Evolutionary conservation across 1,139 yeast genomes (phyloP), one percentile per base, ranked within the genome.

Genomic region (Suhomyces choctaworum): DNA sequence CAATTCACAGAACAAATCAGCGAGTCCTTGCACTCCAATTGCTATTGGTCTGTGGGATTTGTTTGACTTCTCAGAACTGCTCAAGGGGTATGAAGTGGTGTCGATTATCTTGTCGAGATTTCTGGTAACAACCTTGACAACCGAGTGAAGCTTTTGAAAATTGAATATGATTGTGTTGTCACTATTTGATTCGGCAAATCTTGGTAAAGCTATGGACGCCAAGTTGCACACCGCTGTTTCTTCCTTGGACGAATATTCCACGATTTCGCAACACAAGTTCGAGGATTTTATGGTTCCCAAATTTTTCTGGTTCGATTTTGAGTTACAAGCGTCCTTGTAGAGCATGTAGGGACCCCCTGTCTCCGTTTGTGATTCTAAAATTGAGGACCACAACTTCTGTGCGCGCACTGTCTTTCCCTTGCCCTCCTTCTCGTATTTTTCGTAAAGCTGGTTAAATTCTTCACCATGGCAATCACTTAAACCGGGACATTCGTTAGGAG

Each of bases 11-110:
- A 85, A 87, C n/a, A 85, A 70, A 56, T 87, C 96, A 21, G 96
- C 95, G 37, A 87, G 70, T 40, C 96, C 96, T 61, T 87, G 95
- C 7, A 87, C 95, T 48, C 96, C 96, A 27, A 87, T 63, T 7
- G 96, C 95, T 50, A 87, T 80, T 23, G 96, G 96, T 52, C 96
- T 72, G 59, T 87, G 84, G 51, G 77, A 77, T 71, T 78, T 67
- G 59, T 88, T 87, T 27, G 95, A 83, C 23, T 52, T 54, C 52
- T 71, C 68, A 6, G 96, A 87, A 47, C 80, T 81, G 41, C 71
- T 73, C 21, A 86, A 81, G 3, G 96, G 96, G 58, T 87, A 87
- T 58, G 65, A 74, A 56, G 87, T 86, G 44, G 81, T 75, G 64
- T 88, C 95, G 47, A 87, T 87, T 44, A 88, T 75, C 56, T 66